Conservation (phyloP, 495 filamentous ascomycete species). For the Penicillium turbatum region DNA sequence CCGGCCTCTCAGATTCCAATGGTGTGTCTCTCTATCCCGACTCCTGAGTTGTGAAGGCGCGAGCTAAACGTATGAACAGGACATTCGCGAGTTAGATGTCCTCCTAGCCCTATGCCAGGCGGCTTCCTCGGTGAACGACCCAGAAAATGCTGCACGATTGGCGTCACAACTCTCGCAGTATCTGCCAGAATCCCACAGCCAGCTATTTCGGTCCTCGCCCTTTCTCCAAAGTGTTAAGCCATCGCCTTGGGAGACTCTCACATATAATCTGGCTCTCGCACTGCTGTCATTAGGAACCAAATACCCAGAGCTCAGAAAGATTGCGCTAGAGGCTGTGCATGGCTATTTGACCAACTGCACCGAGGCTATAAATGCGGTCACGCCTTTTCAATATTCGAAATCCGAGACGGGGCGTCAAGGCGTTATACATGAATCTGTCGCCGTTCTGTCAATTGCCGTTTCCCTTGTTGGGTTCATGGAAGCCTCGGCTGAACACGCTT, state of each 20-base stretch:
- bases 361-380: constrained; percentile 43
- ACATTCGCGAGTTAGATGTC: constrained; percentile 79
- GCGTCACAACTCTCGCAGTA: constrained; percentile 72
- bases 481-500: constrained; percentile 66
- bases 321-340: constrained; percentile 55
- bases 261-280: constrained; percentile 70
- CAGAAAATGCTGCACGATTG: constrained; percentile 68
- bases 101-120: constrained; percentile 86
- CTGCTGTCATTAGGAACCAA: constrained; percentile 72
- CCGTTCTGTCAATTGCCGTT: constrained; percentile 66
- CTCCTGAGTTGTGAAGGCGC: not conserved
- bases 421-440: constrained; percentile 58
- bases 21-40: constrained; percentile 29
- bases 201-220: constrained; percentile 72
- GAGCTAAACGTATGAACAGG: constrained; percentile 40
- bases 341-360: constrained; percentile 65
- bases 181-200: constrained; percentile 73
- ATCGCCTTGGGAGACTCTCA: constrained; percentile 84
- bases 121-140: constrained; percentile 61
- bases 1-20: constrained; percentile 49
- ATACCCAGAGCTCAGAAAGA: constrained; percentile 59
- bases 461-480: constrained; percentile 86
- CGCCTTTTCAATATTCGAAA: constrained; percentile 30
- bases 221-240: constrained; percentile 77
- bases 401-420: constrained; percentile 47